These are phyloP conservation scores for Dactylellina sp. DNA, from an alignment of 2,329 filamentous ascomycete genomes.

Conservation along the genomic window DNA sequence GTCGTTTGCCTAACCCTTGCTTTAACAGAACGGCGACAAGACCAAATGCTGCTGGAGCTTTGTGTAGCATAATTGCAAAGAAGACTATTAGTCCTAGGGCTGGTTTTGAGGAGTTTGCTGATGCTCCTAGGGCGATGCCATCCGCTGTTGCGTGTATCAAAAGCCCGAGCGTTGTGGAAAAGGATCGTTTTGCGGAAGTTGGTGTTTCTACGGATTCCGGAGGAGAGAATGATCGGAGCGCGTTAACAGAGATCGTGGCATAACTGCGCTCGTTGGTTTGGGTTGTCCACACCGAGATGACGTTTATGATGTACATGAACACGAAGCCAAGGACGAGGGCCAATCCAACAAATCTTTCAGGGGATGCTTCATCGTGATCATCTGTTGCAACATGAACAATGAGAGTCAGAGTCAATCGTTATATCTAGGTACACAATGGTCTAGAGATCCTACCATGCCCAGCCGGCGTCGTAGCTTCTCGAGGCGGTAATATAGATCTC, in stretches of 20 bases:
- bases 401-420: not conserved
- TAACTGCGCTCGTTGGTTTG: conserved; percentile 73
- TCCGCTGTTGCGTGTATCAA: conserved; percentile 96
- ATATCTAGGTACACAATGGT: not conserved
- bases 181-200: conserved; percentile 61
- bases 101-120: conserved; percentile 77
- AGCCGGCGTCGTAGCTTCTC: conserved; percentile 7
- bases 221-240: conserved; percentile 62
- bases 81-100: conserved; percentile 92
- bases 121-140: conserved; percentile 94
- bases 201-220: conserved; percentile 56
- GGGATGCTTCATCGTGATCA: conserved; percentile 66
- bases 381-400: conserved; percentile 57
- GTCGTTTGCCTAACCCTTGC: conserved; percentile 88
- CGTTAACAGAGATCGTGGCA: conserved; percentile 79
- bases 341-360: conserved; percentile 84
- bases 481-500: conserved; percentile 7
- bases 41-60: conserved; percentile 94
- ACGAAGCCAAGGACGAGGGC: conserved; percentile 89
- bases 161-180: conserved; percentile 86
- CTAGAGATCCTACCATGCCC: not conserved
- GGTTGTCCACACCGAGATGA: conserved; percentile 79
- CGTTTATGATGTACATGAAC: conserved; percentile 96
- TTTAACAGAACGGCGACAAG: conserved; percentile 89
- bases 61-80: conserved; percentile 96